A percentile compares a stretch with the other conserved stretches of the same genome.
phyloP scores from a whole-genome alignment of 176 grass and related monocot genomes.

The Pontederia crassipes region DNA sequence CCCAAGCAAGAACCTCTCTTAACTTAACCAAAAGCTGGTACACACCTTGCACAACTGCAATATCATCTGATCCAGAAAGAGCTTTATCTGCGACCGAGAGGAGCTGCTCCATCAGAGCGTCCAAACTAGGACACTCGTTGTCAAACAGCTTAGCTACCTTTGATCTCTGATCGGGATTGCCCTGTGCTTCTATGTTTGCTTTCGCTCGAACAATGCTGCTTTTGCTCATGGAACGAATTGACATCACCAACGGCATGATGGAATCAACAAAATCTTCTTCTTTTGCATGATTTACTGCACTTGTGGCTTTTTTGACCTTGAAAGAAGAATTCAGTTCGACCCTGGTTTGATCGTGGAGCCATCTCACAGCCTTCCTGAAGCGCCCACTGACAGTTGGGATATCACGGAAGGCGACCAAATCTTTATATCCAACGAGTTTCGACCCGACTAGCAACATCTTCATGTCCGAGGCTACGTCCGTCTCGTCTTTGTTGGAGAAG shows the following conservation, averaged over 20 bases:
- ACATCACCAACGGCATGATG: constrained; percentile 41
- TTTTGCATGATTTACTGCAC: constrained; percentile 37
- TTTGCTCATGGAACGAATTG: constrained; percentile 51
- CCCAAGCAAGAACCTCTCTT: constrained; percentile 70
- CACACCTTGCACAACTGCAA: constrained; percentile 29
- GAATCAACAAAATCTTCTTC: constrained; percentile 53
- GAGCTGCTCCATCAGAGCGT: constrained; percentile 36
- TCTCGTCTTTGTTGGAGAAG: constrained; percentile 68
- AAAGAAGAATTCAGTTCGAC: constrained; percentile 70
- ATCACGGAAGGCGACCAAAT: constrained; percentile 28
- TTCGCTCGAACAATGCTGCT: constrained; percentile 40
- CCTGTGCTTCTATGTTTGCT: constrained; percentile 34
- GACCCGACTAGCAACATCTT: constrained; percentile 70
- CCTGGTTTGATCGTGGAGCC: constrained; percentile 48
- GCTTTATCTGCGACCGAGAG: constrained; percentile 33
- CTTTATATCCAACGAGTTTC: constrained; percentile 47
- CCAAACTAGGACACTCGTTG: background rate
- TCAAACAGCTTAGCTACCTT: constrained; percentile 34
- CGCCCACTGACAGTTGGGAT: constrained; percentile 51
- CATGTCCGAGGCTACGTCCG: constrained; percentile 67
- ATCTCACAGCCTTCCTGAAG: constrained; percentile 65
- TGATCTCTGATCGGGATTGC: constrained; percentile 34
- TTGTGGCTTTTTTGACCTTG: constrained; percentile 53
- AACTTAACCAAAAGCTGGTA: constrained; percentile 69
- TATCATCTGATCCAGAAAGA: constrained; percentile 21